These are phyloP conservation scores for Exophiala viscosa DNA, from an alignment of 2,329 filamentous ascomycete species.

Conservation along the genomic window DNA sequence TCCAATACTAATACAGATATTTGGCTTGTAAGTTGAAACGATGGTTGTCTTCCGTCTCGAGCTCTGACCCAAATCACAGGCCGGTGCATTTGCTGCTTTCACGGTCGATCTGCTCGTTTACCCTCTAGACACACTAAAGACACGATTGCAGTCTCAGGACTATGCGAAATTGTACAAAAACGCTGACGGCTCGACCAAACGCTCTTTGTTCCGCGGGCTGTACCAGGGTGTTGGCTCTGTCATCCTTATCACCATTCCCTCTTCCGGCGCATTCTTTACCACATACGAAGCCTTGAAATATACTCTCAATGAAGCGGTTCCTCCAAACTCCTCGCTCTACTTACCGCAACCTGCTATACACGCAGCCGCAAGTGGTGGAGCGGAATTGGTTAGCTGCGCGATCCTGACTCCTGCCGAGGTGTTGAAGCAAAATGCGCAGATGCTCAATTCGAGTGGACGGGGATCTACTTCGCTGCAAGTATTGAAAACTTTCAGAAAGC, in stretches of 20 bases:
- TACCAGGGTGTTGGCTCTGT: slow-evolving; percentile 87
- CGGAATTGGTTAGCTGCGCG: slow-evolving; percentile 79
- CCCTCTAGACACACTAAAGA: slow-evolving; percentile 86
- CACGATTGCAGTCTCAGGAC: slow-evolving; percentile 73
- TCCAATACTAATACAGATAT: slow-evolving; percentile 54
- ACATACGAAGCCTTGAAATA: slow-evolving; percentile 78
- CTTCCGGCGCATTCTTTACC: slow-evolving; percentile 83
- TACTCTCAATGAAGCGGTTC: slow-evolving; percentile 52
- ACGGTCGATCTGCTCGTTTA: slow-evolving; percentile 82
- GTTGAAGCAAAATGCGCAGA: slow-evolving; percentile 90
- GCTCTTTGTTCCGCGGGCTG: slow-evolving; percentile 64
- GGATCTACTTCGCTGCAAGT: slow-evolving; percentile 54
- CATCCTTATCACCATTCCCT: slow-evolving; percentile 82
- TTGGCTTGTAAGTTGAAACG: slow-evolving; percentile 48
- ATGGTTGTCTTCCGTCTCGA: not conserved
- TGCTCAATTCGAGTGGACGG: slow-evolving; percentile 49
- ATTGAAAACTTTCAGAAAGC: slow-evolving; percentile 53
- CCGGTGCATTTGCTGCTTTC: slow-evolving; percentile 80
- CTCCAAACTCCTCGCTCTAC: slow-evolving; percentile 40
- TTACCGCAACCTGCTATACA: slow-evolving; percentile 69
- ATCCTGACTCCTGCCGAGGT: slow-evolving; percentile 87
- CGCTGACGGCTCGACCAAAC: slow-evolving; percentile 36
- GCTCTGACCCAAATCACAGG: slow-evolving; percentile 46
- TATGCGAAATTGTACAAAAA: slow-evolving; percentile 63
- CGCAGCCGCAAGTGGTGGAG: slow-evolving; percentile 67